Base-by-base conservation (phyloP, 495 filamentous ascomycete genomes). In the Daldinia grandis region DNA sequence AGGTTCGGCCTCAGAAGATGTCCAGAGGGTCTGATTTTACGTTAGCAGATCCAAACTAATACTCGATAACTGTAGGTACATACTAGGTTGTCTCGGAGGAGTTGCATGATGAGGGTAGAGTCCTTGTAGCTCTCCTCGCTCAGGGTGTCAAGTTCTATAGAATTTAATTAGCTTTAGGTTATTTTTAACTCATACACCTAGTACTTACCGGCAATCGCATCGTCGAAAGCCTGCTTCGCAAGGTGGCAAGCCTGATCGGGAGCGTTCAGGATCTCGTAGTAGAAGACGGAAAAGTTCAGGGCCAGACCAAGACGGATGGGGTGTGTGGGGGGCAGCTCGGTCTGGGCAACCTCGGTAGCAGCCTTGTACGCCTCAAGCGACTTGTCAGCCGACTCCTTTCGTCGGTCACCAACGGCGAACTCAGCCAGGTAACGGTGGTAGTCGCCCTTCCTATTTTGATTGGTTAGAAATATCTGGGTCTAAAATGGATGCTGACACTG, bases 91-190 rank as follows among this genome's bases (percentile, higher is more conserved):
- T 99, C 95, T 79, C 95, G 89, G 78, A 99, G 90, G 67, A 99
- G 91, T 85, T 99, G 95, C 95, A 99, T 99, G 86, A 99, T 99
- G 69, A 99, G 89, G 58, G 95, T 99, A 44, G 95, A 98, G 85
- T 99, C 95, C 89, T 98, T 98, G 91, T 99, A 99, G 89, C 93
- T 97, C 88, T 99, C 95, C 88, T 99, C 95, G 81, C 92, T 97
- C 62, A 99, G 85, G 76, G 95, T 98, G 80, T 99, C 95, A 64
- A 99, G 92, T 87, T 99, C 95, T 97, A 82, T 44, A 76, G 62
- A 25, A 12, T 27, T 0, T 40, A 25, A 74, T 81, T 66, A 81
- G 72, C 38, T 58, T 25, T n/a, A 27, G 1, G 10, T n/a, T 47
- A 17, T 8, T 30, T 27, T 31, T 44, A 25, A 6, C 14, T 24